Evolutionary conservation across 495 filamentous ascomycete species (phyloP), one percentile per base, ranked within the genome.

Genomic region (Aspergillus cavernicola): DNA sequence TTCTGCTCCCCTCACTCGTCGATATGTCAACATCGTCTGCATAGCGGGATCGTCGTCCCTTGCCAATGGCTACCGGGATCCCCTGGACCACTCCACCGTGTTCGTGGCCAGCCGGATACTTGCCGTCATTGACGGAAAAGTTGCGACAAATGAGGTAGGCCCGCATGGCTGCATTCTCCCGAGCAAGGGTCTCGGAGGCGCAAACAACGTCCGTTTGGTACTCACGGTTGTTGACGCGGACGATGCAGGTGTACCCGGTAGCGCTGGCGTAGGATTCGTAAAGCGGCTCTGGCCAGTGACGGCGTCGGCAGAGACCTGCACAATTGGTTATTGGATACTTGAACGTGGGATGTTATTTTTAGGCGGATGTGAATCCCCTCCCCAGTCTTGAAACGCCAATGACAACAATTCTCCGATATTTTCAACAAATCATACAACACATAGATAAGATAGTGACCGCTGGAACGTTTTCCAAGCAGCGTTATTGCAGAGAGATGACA

Each of bases 91-190:
- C 84, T 20, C 88, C 89, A 26, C 77, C 76, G 38, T 83, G 79
- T 73, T 89, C 76, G 73, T 89, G 76, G 65, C 89, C 74, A 66
- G 82, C 78, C 5, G 84, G 84, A 55, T 82, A 85, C 90, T 92
- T 95, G 72, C 92, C 92, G 62, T 95, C 93, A 69, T 96, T 97
- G 67, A 96, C 86, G 55, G 92, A 97, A 76, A 98, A 97, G 75
- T 96, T 96, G 66, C 92, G 87, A 78, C 93, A 98, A 54, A 97
- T 92, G 77, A 96, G 88, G 72, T 96, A 98, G 53, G 93, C 93
- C 56, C 89, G 86, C 85, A 93, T 96, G 55, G 93, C 93, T 47
- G 93, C 93, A 64, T 90, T 92, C 73, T 98, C 92, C 63, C 89
- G 87, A 45, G 93, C 93, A 59, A 96, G 78, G 46, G 79, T 77